Percentiles rank a stretch among this genome's conserved stretches.
These are phyloP conservation scores for Vigna angularis DNA, from an alignment of 306 rosid species.

Conservation along the genomic window DNA sequence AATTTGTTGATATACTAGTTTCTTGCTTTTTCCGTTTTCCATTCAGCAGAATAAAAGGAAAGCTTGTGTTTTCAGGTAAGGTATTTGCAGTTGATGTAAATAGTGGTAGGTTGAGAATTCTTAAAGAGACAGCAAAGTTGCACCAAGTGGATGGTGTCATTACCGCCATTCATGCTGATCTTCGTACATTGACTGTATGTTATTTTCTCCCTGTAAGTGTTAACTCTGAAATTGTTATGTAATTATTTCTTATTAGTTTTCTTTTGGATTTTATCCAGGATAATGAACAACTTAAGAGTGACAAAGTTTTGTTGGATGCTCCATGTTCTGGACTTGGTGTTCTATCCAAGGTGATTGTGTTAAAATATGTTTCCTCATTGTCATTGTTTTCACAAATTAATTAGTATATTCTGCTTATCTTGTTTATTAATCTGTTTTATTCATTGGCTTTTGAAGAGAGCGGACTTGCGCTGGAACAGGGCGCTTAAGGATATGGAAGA, in stretches of 20 bases:
- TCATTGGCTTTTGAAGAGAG: conserved; percentile 66
- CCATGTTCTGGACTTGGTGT: conserved; percentile 94
- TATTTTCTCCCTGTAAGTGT: conserved; percentile 3
- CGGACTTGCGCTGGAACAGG: conserved; percentile 90
- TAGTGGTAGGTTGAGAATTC: conserved; percentile 82
- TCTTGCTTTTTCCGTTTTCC: neutral
- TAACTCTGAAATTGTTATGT: conserved; percentile 33
- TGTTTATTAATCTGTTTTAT: conserved; percentile 33
- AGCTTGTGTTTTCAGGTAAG: conserved; percentile 62
- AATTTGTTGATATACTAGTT: conserved; percentile 20
- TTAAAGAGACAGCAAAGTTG: conserved; percentile 79
- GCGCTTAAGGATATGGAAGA: conserved; percentile 74
- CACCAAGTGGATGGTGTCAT: conserved; percentile 77
- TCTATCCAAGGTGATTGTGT: conserved; percentile 78
- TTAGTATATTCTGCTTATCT: conserved; percentile 23
- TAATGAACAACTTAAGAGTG: conserved; percentile 51
- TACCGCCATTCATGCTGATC: conserved; percentile 70
- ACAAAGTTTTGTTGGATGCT: conserved; percentile 86
- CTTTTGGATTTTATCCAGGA: conserved; percentile 55
- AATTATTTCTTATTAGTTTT: conserved; percentile 24
- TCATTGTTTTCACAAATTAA: conserved; percentile 8
- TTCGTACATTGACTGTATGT: conserved; percentile 67
- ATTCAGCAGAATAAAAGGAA: conserved; percentile 7
- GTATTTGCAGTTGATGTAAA: conserved; percentile 76
- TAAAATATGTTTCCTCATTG: conserved; percentile 14